Evolutionary conservation across 768 basidiomycete species (phyloP).

Genomic region (Rhizopogon vesiculosus): DNA sequence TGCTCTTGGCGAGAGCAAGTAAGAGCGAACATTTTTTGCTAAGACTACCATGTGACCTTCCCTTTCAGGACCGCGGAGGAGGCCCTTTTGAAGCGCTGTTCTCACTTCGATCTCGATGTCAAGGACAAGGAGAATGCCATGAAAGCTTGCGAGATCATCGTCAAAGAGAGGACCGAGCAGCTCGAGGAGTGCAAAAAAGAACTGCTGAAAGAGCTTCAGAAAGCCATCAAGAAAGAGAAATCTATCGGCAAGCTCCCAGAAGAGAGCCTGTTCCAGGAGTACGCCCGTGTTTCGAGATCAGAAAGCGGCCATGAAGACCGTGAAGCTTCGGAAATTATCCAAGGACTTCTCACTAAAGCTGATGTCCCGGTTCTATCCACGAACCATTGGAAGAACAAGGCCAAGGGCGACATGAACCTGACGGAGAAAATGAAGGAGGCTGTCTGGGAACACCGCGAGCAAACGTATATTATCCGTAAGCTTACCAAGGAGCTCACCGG

Average conservation of each 20-base stretch:
- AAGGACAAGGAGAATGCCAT: slow-evolving; percentile 69
- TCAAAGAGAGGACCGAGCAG: slow-evolving; percentile 75
- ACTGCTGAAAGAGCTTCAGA: slow-evolving; percentile 58
- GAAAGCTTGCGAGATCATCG: slow-evolving; percentile 91
- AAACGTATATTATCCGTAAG: slow-evolving; percentile 80
- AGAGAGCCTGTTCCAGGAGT: slow-evolving; percentile 80
- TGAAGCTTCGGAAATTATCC: slow-evolving; percentile 64
- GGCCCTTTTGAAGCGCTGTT: slow-evolving; percentile 91
- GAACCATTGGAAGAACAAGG: slow-evolving; percentile 32
- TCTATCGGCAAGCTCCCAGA: slow-evolving; percentile 54
- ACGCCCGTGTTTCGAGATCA: slow-evolving; percentile 60
- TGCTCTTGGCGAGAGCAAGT: slow-evolving; percentile 87
- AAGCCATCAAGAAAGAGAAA: slow-evolving; percentile 66
- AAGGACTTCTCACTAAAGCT: slow-evolving; percentile 57
- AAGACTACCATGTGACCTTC: not conserved
- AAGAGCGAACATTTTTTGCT: slow-evolving; percentile 10
- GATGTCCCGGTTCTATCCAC: slow-evolving; percentile 35
- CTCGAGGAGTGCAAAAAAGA: slow-evolving; percentile 76
- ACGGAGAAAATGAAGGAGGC: slow-evolving; percentile 54
- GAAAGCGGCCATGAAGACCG: slow-evolving; percentile 73
- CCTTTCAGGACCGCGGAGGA: slow-evolving; percentile 75
- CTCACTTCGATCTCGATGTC: slow-evolving; percentile 88
- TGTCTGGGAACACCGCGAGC: slow-evolving; percentile 80
- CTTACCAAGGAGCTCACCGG: slow-evolving; percentile 87
- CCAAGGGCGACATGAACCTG: slow-evolving; percentile 52